phyloP scores from a whole-genome alignment of 768 basidiomycete species.

The Mycena latifolia region DNA sequence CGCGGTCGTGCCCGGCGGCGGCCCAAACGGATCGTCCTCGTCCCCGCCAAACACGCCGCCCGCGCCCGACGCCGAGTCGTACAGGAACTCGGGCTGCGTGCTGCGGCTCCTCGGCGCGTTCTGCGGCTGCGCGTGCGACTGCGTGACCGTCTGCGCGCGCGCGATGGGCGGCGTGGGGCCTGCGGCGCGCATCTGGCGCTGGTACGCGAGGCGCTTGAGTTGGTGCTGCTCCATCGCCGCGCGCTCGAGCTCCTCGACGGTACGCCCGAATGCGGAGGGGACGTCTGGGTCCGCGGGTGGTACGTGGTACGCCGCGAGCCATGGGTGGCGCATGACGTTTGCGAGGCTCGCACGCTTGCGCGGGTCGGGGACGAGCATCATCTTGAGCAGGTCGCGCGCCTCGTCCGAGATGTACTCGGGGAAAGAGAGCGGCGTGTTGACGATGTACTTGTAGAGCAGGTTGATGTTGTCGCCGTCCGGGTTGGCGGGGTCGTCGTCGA shows the following conservation, averaged over 20 bases:
- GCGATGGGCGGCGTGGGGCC: conserved; percentile 60
- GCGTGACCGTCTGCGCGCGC: conserved; percentile 64
- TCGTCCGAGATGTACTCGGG: conserved; percentile 93
- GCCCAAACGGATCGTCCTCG: conserved; percentile 83
- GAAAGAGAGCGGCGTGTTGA: conserved; percentile 96
- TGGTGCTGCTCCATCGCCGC: conserved; percentile 89
- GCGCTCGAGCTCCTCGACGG: conserved; percentile 83
- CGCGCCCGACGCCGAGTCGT: conserved; percentile 69
- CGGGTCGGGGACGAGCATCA: conserved; percentile 97
- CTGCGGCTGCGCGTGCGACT: conserved; percentile 45
- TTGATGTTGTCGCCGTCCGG: conserved; percentile 99
- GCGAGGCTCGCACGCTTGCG: conserved; percentile 79
- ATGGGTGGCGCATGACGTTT: conserved; percentile 88
- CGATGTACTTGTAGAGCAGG: conserved; percentile 97
- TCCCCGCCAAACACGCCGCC: conserved; percentile 56
- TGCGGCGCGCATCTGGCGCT: conserved; percentile 77
- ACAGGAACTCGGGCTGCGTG: conserved; percentile 79
- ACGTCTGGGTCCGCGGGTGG: conserved; percentile 45
- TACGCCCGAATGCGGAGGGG: conserved; percentile 68
- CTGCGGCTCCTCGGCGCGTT: conserved; percentile 63
- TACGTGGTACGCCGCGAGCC: conserved; percentile 76
- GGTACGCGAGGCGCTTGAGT: conserved; percentile 84
- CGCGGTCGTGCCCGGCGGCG: conserved; percentile 48
- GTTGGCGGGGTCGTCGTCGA: conserved; percentile 98
- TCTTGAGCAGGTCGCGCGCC: conserved; percentile 85